A percentile compares a stretch with the other conserved stretches of the same genome.
These are phyloP conservation scores for Xylaria telfairii DNA, from an alignment of 495 filamentous ascomycete species.

Conservation along the genomic window DNA sequence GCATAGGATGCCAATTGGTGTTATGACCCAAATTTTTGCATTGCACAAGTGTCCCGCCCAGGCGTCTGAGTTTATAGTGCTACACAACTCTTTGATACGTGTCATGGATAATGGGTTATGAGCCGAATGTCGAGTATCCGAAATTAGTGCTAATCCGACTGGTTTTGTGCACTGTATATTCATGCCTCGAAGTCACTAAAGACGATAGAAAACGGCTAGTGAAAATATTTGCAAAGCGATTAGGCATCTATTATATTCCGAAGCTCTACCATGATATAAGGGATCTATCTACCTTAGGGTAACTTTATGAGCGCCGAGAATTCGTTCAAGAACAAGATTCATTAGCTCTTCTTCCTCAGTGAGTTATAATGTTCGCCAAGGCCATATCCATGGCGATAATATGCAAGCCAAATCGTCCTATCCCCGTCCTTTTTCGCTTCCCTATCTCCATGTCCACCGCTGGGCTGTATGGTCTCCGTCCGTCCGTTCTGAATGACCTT, in stretches of 20 bases:
- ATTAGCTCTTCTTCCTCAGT: constrained; percentile 55
- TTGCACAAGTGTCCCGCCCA: no score
- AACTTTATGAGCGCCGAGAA: neutral
- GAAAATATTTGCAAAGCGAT: neutral
- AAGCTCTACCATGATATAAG: neutral
- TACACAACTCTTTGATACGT: no score
- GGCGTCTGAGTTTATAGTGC: no score
- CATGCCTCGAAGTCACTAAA: neutral
- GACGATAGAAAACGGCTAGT: neutral
- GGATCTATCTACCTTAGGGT: neutral
- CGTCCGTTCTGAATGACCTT: constrained; percentile 84
- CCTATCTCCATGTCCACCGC: constrained; percentile 35
- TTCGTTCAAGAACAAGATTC: neutral
- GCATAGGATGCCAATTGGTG: no score
- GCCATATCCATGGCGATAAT: constrained; percentile 91
- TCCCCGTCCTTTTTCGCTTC: constrained; percentile 33
- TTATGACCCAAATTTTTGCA: no score
- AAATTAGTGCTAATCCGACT: no score
- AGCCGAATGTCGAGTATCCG: no score
- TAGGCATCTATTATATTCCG: neutral
- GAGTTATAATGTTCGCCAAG: constrained; percentile 98
- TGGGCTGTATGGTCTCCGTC: constrained; percentile 74
- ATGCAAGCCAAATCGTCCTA: constrained; percentile 82
- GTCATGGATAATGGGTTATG: no score
- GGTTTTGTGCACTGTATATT: neutral